phyloP scores from a whole-genome alignment of 2,329 filamentous ascomycete species.

The Kalmusia sp. region DNA sequence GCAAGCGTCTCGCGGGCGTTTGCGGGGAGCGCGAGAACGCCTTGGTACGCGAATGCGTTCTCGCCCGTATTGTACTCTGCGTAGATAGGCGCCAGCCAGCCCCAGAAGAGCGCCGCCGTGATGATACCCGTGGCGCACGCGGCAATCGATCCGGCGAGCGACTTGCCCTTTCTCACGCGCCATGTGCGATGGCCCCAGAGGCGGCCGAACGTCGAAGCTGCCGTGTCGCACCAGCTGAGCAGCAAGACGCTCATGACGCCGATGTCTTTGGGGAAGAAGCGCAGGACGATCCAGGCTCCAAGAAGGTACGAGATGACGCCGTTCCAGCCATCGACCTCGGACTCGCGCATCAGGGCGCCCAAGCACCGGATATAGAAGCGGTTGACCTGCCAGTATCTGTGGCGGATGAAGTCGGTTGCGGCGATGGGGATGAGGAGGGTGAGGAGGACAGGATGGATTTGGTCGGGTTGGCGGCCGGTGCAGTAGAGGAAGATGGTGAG shows the following conservation, averaged over 20 bases:
- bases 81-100: slow-evolving; percentile 72
- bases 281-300: slow-evolving; percentile 84
- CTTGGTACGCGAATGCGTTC: slow-evolving; percentile 82
- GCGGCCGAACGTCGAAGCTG: slow-evolving; percentile 91
- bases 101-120: slow-evolving; percentile 88
- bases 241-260: slow-evolving; percentile 88
- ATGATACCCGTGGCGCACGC: slow-evolving; percentile 83
- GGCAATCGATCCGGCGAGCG: slow-evolving; percentile 84
- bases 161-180: slow-evolving; percentile 85
- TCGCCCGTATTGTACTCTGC: slow-evolving; percentile 45
- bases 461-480: slow-evolving; percentile 74
- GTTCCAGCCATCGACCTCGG: slow-evolving; percentile 92
- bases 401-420: slow-evolving; percentile 80
- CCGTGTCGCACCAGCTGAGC: slow-evolving; percentile 97
- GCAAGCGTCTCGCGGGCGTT: slow-evolving; percentile 66
- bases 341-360: slow-evolving; percentile 95
- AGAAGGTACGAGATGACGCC: slow-evolving; percentile 97
- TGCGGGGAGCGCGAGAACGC: slow-evolving; percentile 73
- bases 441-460: slow-evolving; percentile 86
- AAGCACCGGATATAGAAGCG: slow-evolving; percentile 82
- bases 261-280: slow-evolving; percentile 91
- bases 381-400: slow-evolving; percentile 83
- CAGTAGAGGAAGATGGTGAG: slow-evolving; percentile 87
- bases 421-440: slow-evolving; percentile 83
- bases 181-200: slow-evolving; percentile 90